A percentile compares a stretch with the other conserved stretches of the same genome.
Conservation (phyloP, 1,284 basidiomycete genomes). For the Apiotrichum sp. region DNA sequence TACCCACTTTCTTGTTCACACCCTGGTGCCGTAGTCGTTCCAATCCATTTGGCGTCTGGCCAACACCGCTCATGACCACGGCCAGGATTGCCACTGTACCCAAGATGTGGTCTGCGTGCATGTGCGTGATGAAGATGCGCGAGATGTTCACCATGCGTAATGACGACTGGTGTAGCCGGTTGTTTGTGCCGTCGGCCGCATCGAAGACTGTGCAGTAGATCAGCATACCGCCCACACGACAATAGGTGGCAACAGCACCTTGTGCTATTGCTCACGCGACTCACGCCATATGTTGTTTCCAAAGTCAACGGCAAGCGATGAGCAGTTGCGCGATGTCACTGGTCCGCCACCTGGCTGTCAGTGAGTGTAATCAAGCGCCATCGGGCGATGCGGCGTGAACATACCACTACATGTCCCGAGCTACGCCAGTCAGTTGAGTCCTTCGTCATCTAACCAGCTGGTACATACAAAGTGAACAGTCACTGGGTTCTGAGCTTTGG, state of each 20-base stretch:
- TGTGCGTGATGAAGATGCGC: slow-evolving; percentile 80
- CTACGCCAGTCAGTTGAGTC: slow-evolving; percentile 15
- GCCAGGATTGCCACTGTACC: slow-evolving; percentile 69
- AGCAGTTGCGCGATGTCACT: slow-evolving; percentile 42
- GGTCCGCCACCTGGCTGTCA: slow-evolving; percentile 42
- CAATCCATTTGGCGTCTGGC: slow-evolving; percentile 35
- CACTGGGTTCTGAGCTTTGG: slow-evolving; percentile 23
- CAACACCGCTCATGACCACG: slow-evolving; percentile 54
- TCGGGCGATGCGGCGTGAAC: background rate
- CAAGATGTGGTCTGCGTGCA: slow-evolving; percentile 82
- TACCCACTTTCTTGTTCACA: slow-evolving; percentile 29
- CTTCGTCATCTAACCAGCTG: background rate
- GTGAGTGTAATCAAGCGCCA: background rate
- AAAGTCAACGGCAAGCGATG: slow-evolving; percentile 45
- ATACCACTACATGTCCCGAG: slow-evolving; percentile 46
- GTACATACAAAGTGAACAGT: slow-evolving; percentile 37
- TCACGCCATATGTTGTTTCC: slow-evolving; percentile 46
- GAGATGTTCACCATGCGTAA: slow-evolving; percentile 56
- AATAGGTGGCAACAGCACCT: background rate
- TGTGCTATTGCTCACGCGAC: slow-evolving; percentile 7
- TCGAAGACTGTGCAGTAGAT: slow-evolving; percentile 61
- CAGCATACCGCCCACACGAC: too few relatives aligned
- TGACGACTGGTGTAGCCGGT: slow-evolving; percentile 63
- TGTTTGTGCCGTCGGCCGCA: slow-evolving; percentile 80
- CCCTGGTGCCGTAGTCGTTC: slow-evolving; percentile 32